Evolutionary conservation across 1,139 yeast genomes (phyloP), one percentile per base, ranked within the genome.

Genomic region (Entelexis paramagnoliae): DNA sequence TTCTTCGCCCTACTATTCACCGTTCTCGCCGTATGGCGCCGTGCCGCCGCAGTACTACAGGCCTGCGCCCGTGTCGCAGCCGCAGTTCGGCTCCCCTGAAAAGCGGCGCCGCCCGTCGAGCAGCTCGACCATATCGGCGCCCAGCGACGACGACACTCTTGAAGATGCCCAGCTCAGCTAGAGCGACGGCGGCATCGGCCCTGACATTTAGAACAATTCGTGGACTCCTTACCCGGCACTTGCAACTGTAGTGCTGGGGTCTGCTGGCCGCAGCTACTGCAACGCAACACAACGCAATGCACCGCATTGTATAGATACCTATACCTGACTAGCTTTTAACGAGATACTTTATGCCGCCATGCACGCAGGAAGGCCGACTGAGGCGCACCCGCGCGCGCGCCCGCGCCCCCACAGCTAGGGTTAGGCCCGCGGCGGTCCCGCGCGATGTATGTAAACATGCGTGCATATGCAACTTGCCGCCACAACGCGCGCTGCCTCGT

Each of bases 81-180:
- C 50, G 41, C 54, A 56, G 28, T 55, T 50, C 47, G 51, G 52
- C 6, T 52, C 55, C 8, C 58, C 59, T 2, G 55, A 56, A 33
- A 56, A 63, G 49, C 62, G 67, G 10, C 59, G 70, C 11, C 56
- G 69, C 17, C 63, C 64, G n/a, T 63, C 67, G 11, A 60, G 63
- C 50, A 64, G 67, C 33, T 64, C 68, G 8, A 66, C 70, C 1
- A 66, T 67, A 17, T 62, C 68, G 9, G 62, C 64, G 10, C 58
- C 60, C 10, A 59, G 62, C 35, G 64, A 60, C 33, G 61, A 62
- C 29, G 63, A 61, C 34, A 58, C 61, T 6, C 49, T 58, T 32
- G 56, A 59, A 42, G 62, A 59, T 20, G 46, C 46, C 6, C 46
- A 42, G 20, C 36, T 42, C 17, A 19, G 29, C 17, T 42, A n/a